Evolutionary conservation across 768 basidiomycete species (phyloP), one percentile per base, ranked within the genome.

Genomic region (Boletus sensibilis): DNA sequence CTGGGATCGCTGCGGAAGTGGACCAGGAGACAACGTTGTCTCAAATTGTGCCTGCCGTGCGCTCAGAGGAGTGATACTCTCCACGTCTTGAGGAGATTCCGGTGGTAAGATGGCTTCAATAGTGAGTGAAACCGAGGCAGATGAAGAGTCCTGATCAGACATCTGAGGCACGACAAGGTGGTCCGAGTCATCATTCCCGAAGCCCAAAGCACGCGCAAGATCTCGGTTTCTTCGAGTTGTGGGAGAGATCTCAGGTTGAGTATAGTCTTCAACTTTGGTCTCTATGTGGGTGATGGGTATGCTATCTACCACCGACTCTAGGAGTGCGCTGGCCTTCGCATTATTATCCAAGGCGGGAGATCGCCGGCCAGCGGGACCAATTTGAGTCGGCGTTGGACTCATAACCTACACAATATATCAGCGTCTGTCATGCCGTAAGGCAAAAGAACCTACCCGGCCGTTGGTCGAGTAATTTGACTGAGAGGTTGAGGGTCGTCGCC

Each of bases 401-500:
- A 78, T 77, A 46, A 83, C 76, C 88, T 90, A 61, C 5, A 53
- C 29, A 21, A 31, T 2, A 39, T 13, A 52, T 68, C 49, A 56
- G 48, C 37, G 51, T 50, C 27, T 56, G 38, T 34, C 45, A 45
- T 41, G 10, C 33, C 20, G 43, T 20, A 53, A 55, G 38, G 27
- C 3, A 55, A 23, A 45, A 45, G 34, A 13, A 66, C 75, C 44
- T 57, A 80, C 79, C 52, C 80, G 77, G n/a, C 80, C 82, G 52
- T 75, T 79, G 43, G 72, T 73, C 1, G 85, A 86, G 64, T 90
- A 87, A 64, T 83, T 87, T 12, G 89, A 88, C 70, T 91, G 89
- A n/a, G 90, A 90, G 14, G 87, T 90, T 1, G 90, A 92, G 12
- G 88, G 89, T 38, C 90, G 79, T 48, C 91, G 80, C 59, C 84